phyloP scores from a whole-genome alignment of 2,329 filamentous ascomycete species.

The Colletotrichum lupini region DNA sequence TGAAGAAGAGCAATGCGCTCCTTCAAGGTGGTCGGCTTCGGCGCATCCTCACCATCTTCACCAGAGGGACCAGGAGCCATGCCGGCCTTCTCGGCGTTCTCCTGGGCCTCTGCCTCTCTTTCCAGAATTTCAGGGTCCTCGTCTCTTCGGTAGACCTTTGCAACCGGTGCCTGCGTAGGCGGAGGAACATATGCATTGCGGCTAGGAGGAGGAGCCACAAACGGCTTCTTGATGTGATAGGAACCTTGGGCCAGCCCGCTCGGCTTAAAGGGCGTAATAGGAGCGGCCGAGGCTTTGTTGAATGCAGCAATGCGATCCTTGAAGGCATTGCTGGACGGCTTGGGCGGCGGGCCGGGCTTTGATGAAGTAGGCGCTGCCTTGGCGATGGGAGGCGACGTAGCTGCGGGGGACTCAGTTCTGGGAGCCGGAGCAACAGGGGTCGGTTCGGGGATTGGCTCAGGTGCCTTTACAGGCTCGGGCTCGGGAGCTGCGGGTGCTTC shows the following conservation, averaged over 20 bases:
- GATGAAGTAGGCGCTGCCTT: conserved; percentile 46
- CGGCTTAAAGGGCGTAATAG: conserved; percentile 91
- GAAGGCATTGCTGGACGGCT: conserved; percentile 82
- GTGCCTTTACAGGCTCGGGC: conserved; percentile 44
- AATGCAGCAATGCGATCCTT: conserved; percentile 97
- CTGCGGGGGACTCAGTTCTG: conserved; percentile 49
- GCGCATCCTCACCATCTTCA: conserved; percentile 74
- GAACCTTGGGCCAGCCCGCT: conserved; percentile 68
- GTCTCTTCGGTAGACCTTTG: conserved; percentile 85
- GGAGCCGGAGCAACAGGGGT: conserved; percentile 44
- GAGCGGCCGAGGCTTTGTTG: conserved; percentile 88
- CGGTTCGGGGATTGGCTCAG: conserved; percentile 44
- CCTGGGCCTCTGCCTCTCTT: conserved; percentile 72
- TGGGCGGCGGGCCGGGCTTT: conserved; percentile 74
- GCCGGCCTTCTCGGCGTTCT: conserved; percentile 76
- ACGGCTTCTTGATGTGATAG: conserved; percentile 94
- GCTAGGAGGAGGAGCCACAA: conserved; percentile 93
- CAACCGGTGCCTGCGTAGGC: conserved; percentile 73
- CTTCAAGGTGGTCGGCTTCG: conserved; percentile 93
- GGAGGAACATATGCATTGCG: conserved; percentile 90
- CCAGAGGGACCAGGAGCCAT: conserved; percentile 60
- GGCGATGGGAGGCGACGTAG: conserved; percentile 53
- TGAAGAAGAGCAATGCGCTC: conserved; percentile 95
- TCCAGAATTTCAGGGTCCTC: conserved; percentile 82
- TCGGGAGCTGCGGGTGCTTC: conserved; percentile 50